Conservation (phyloP, 129 eudicot genomes). For the Flaveria bidentis region DNA sequence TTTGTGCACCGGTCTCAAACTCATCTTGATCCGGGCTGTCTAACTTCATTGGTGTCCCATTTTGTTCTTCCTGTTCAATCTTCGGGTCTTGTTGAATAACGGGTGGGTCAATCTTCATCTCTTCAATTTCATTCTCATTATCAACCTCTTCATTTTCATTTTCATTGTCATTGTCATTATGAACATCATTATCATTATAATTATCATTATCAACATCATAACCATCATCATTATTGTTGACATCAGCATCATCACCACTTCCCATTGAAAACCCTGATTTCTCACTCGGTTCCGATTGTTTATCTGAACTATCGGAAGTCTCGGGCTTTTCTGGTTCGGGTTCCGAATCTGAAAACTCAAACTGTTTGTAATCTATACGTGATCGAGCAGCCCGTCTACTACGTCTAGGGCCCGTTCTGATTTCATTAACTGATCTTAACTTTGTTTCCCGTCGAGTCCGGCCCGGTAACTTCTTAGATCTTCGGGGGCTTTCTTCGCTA, state of each 20-base stretch:
- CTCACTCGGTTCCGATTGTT: conserved; percentile 47
- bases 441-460: conserved; percentile 74
- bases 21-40: conserved; percentile 52
- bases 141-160: conserved; percentile 38
- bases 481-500: conserved; percentile 57
- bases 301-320: conserved; percentile 48
- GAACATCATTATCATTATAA: conserved; percentile 28
- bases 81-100: conserved; percentile 39
- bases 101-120: conserved; percentile 43
- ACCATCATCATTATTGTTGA: conserved; percentile 34
- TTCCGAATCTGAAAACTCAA: conserved; percentile 78
- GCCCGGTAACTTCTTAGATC: conserved; percentile 42
- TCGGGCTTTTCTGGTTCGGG: conserved; percentile 55
- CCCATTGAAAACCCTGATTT: conserved; percentile 53
- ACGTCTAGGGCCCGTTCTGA: conserved; percentile 66
- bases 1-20: conserved; percentile 45
- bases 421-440: conserved; percentile 56
- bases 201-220: conserved; percentile 46
- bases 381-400: conserved; percentile 76
- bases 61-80: conserved; percentile 42
- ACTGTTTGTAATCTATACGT: conserved; percentile 64
- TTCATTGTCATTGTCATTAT: conserved; percentile 46
- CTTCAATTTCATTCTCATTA: conserved; percentile 37
- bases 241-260: conserved; percentile 58
- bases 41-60: conserved; percentile 36